Conservation (phyloP, 23 red algal species). For the Gracilaria domingensis region DNA sequence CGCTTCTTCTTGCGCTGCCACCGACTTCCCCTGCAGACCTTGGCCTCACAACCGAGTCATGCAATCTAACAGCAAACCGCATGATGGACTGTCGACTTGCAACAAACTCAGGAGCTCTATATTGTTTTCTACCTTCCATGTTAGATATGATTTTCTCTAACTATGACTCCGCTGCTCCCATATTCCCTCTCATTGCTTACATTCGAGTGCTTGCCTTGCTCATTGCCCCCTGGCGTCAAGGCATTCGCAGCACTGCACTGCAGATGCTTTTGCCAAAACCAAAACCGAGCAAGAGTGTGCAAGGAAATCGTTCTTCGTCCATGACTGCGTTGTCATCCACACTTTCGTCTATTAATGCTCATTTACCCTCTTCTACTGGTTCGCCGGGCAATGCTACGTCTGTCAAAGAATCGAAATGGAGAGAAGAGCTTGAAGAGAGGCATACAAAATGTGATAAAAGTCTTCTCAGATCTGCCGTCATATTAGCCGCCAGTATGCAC, state of each 20-base stretch:
- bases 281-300: background rate
- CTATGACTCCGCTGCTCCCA: slow-evolving; percentile 26
- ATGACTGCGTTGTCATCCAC: slow-evolving; percentile 42
- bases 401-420: slow-evolving; percentile 42
- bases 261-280: slow-evolving; percentile 32
- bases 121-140: slow-evolving; percentile 24
- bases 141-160: slow-evolving; percentile 8
- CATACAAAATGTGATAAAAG: background rate
- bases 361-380: slow-evolving; percentile 22
- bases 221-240: slow-evolving; percentile 44
- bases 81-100: background rate
- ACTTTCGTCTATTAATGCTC: slow-evolving; percentile 60
- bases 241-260: background rate
- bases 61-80: background rate
- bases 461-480: slow-evolving; percentile 34
- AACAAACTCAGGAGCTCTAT: slow-evolving; percentile 29
- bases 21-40: slow-evolving; percentile 18
- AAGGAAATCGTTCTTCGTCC: background rate
- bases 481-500: slow-evolving; percentile 21
- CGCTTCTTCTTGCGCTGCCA: slow-evolving; percentile 29
- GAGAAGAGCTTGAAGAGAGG: background rate
- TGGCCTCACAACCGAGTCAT: background rate
- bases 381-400: slow-evolving; percentile 23
- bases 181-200: slow-evolving; percentile 33
- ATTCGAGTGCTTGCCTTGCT: slow-evolving; percentile 45